These are phyloP conservation scores for Trichosporon asahii DNA, from an alignment of 1,284 basidiomycete genomes.

Conservation along the genomic window DNA sequence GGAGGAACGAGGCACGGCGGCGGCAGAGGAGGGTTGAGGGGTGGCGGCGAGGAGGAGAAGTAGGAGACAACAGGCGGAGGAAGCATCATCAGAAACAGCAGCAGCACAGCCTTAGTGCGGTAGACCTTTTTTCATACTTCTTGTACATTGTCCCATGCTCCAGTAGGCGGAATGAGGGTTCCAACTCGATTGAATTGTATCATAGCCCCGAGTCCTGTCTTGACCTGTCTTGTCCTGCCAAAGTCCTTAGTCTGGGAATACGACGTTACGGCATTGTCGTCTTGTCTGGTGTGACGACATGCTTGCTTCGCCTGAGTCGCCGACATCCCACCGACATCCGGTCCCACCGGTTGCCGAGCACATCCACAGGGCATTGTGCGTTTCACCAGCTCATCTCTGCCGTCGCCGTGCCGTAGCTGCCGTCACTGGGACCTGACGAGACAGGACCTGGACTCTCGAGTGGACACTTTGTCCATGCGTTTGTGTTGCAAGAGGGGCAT, in stretches of 20 bases:
- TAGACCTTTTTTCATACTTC: too few species aligned
- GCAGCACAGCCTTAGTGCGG: background rate
- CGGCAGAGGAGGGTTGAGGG: background rate
- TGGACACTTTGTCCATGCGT: background rate
- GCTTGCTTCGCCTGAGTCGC: too few species aligned
- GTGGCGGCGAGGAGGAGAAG: too few species aligned
- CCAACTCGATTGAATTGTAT: background rate
- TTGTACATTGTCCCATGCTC: background rate
- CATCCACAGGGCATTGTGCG: background rate
- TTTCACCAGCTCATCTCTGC: background rate
- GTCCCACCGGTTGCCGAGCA: background rate
- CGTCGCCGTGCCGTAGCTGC: background rate
- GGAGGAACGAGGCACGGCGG: background rate
- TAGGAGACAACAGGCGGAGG: background rate
- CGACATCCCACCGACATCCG: background rate
- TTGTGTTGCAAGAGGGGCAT: background rate
- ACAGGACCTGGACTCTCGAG: background rate
- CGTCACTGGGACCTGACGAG: background rate
- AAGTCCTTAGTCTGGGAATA: background rate
- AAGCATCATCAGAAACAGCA: background rate
- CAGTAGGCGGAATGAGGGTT: background rate
- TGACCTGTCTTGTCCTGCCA: too few species aligned
- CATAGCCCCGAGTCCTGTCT: background rate
- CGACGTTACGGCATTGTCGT: background rate
- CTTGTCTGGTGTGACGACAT: background rate